phyloP scores from a whole-genome alignment of 768 basidiomycete genomes.

The Rhodotorula taiwanensis region DNA sequence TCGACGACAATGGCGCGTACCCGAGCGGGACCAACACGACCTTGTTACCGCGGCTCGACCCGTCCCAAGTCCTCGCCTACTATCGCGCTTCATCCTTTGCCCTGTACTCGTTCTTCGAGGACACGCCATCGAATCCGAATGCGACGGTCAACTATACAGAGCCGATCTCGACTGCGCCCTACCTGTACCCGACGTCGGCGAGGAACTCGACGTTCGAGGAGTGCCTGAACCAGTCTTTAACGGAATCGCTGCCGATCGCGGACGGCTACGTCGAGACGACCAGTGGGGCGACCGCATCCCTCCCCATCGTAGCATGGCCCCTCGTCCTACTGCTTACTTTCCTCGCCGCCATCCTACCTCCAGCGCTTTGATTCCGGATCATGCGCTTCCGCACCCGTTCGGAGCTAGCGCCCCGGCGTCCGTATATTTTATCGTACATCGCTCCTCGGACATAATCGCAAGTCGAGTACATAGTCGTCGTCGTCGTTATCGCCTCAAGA shows the following conservation, averaged over 20 bases:
- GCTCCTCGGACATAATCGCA: no score
- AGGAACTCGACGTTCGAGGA: background rate
- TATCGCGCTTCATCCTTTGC: constrained; percentile 27
- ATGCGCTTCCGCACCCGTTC: no score
- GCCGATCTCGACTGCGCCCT: background rate
- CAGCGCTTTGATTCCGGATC: no score
- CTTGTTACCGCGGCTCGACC: constrained; percentile 6
- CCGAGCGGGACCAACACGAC: background rate
- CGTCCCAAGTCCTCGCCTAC: background rate
- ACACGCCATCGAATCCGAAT: background rate
- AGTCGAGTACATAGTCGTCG: no score
- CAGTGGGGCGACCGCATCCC: background rate
- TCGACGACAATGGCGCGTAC: constrained; percentile 10
- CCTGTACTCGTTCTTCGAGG: constrained; percentile 24
- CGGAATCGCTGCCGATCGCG: constrained; percentile 15
- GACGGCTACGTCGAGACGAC: background rate
- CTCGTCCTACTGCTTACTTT: background rate
- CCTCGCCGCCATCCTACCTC: no score
- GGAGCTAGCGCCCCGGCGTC: no score
- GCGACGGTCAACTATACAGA: constrained; percentile 17
- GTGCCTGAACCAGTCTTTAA: constrained; percentile 18
- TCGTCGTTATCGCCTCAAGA: no score
- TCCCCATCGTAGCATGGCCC: background rate
- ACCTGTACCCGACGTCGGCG: background rate
- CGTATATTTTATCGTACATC: no score